Base-by-base conservation (phyloP, 306 rosid genomes). In the Astragalus glycyphyllos region DNA sequence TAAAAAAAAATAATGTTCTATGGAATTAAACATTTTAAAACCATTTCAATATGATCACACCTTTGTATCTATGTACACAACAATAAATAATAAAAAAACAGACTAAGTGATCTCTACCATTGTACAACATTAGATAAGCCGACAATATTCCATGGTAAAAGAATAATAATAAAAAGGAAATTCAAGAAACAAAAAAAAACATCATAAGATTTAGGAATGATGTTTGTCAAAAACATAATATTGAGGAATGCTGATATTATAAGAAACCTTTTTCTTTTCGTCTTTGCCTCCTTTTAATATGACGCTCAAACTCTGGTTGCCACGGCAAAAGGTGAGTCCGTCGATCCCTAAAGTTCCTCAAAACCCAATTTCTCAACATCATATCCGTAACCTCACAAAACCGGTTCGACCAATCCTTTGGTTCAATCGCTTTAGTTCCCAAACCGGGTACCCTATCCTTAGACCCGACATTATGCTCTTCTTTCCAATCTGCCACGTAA, bases 391-490 rank as follows among this genome's bases (percentile, higher is more conserved):
- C 90, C 79, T 90, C 91, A 57, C 98, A 88, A 63, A 85, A 92
- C 11, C 92, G 84, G 41, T 26, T 72, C 2, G 91, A 34, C 96
- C 96, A 92, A 65, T 86, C 88, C 0, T 23, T 45, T 0, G 96
- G 98, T 40, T 92, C 84, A 1, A 92, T 81, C 4, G 91, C 77
- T 64, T 51, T 71, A 0, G 91, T 92, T 34, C 98, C 96, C 64
- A 92, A 62, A 13, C 96, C 97, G 0, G 97, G 98, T 0, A 76
- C 96, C n/a, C 96, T 73, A 68, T 90, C 98, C 71, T 63, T 88
- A 2, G 98, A 92, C 42, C 90, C 85, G 1, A 71, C 90, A 49
- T 92, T 92, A 0, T 88, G 77, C 4, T 78, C 69, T 11, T 84
- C 61, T 48, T 69, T 67, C 98, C 97, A 90, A 66, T 88, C 96